phyloP scores from a whole-genome alignment of 257 asterid species.

The Solanum rostratum region DNA sequence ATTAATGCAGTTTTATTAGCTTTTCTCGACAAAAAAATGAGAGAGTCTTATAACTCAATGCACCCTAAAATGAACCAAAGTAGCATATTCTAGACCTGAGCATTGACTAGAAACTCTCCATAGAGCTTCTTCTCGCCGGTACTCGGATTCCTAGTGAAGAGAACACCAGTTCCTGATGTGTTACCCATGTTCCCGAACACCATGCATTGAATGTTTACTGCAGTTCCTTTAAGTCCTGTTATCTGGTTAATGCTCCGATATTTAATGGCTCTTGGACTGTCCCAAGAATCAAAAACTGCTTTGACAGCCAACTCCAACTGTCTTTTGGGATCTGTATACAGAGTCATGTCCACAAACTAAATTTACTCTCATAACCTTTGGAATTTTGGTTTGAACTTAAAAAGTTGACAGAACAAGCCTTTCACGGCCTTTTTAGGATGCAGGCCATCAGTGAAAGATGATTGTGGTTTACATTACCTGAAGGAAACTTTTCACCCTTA shows the following conservation, averaged over 20 bases:
- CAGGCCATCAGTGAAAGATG: not conserved
- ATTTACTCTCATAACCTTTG: not conserved
- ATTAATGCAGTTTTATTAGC: slow-evolving; percentile 2
- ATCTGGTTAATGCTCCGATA: slow-evolving; percentile 80
- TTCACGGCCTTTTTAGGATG: not conserved
- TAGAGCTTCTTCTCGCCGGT: slow-evolving; percentile 93
- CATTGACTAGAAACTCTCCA: slow-evolving; percentile 87
- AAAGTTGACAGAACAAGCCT: not conserved
- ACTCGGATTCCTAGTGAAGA: slow-evolving; percentile 88
- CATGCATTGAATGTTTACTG: slow-evolving; percentile 92
- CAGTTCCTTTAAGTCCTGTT: slow-evolving; percentile 88
- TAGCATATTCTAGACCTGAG: slow-evolving; percentile 49
- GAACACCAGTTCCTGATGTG: slow-evolving; percentile 96
- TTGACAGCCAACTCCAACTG: slow-evolving; percentile 83
- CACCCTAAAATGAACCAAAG: not conserved
- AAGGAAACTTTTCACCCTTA: slow-evolving; percentile 73
- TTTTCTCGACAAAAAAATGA: not conserved
- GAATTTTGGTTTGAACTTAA: not conserved
- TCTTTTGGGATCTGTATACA: slow-evolving; percentile 52
- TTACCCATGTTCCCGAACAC: slow-evolving; percentile 99
- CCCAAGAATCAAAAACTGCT: slow-evolving; percentile 95
- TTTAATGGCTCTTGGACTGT: slow-evolving; percentile 81
- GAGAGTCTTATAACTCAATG: not conserved
- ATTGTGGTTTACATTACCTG: slow-evolving; percentile 32
- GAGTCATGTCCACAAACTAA: not conserved